These are phyloP conservation scores for Vitis hybrid DNA, from an alignment of 177 flowering plant genomes.

Conservation along the genomic window DNA sequence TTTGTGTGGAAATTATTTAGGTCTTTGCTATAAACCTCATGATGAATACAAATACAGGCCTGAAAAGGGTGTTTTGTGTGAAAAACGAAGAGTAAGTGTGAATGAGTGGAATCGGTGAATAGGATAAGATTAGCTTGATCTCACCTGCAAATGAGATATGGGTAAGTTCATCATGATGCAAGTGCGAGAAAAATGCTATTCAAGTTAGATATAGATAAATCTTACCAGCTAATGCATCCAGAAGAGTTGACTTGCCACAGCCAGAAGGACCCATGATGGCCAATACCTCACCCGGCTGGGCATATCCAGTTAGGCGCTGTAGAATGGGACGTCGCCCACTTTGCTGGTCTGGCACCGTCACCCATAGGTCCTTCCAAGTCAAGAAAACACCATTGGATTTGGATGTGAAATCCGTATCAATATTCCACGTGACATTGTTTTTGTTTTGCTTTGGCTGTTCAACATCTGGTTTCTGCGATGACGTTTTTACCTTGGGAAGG, in stretches of 20 bases:
- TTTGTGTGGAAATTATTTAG: too few relatives aligned
- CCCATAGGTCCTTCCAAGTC: slow-evolving; percentile 38
- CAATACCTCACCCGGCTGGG: slow-evolving; percentile 18
- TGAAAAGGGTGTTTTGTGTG: too few relatives aligned
- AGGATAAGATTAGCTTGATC: too few relatives aligned
- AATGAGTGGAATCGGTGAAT: too few relatives aligned
- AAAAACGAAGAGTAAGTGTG: too few relatives aligned
- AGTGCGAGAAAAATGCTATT: too few relatives aligned
- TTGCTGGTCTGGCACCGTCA: slow-evolving; percentile 25
- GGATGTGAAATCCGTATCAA: background rate
- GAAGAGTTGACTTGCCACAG: slow-evolving; percentile 30
- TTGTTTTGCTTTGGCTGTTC: background rate
- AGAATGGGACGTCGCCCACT: slow-evolving; percentile 12
- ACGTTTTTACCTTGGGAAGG: background rate
- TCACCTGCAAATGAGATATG: too few relatives aligned
- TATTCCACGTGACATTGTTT: background rate
- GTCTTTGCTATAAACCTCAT: too few relatives aligned
- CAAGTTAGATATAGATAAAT: too few relatives aligned
- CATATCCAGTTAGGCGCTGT: slow-evolving; percentile 29
- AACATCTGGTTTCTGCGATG: background rate
- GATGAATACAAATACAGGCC: too few relatives aligned
- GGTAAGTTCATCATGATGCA: too few relatives aligned
- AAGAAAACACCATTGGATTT: slow-evolving; percentile 17
- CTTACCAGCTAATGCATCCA: slow-evolving; percentile 30
- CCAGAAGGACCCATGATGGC: slow-evolving; percentile 26